Percentiles rank a stretch among this genome's conserved stretches.
These are phyloP conservation scores for Cystobasidium tubakii DNA, from an alignment of 768 basidiomycete genomes.

Conservation along the genomic window DNA sequence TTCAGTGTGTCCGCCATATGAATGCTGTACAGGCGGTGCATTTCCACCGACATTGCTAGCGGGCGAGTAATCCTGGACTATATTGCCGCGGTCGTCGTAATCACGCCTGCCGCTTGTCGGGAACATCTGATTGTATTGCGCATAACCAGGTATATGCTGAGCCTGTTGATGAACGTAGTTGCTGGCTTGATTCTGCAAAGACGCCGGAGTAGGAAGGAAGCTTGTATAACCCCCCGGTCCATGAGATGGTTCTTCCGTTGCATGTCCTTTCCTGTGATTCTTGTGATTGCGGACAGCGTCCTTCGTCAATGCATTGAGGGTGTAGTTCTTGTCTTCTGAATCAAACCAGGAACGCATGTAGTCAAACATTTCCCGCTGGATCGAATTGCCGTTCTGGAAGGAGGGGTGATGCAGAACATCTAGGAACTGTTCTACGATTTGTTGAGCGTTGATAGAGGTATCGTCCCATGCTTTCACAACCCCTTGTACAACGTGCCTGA, in stretches of 20 bases:
- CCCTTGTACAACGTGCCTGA: slow-evolving; percentile 50
- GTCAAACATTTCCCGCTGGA: slow-evolving; percentile 68
- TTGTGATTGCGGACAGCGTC: slow-evolving; percentile 65
- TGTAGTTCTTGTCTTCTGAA: slow-evolving; percentile 53
- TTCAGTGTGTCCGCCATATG: slow-evolving; percentile 4
- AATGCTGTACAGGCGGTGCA: slow-evolving; percentile 33
- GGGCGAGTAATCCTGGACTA: neutral
- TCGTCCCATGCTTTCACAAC: slow-evolving; percentile 53
- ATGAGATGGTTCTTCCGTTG: slow-evolving; percentile 9
- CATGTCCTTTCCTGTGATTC: slow-evolving; percentile 57
- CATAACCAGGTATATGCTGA: slow-evolving; percentile 54
- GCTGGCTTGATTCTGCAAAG: slow-evolving; percentile 52
- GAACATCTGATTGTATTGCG: slow-evolving; percentile 52
- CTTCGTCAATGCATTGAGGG: slow-evolving; percentile 60
- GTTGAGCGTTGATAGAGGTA: slow-evolving; percentile 2
- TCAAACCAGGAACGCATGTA: slow-evolving; percentile 62
- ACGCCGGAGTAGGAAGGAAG: slow-evolving; percentile 54
- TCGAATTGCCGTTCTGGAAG: slow-evolving; percentile 63
- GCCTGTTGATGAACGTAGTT: slow-evolving; percentile 53
- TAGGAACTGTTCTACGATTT: slow-evolving; percentile 49
- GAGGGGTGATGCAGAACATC: slow-evolving; percentile 78
- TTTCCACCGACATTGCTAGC: neutral
- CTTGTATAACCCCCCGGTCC: slow-evolving; percentile 41
- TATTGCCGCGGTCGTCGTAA: neutral
- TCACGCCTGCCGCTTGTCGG: slow-evolving; percentile 43